These are phyloP conservation scores for Lachancea nothofagi DNA, from an alignment of 805 yeast species.

Conservation along the genomic window DNA sequence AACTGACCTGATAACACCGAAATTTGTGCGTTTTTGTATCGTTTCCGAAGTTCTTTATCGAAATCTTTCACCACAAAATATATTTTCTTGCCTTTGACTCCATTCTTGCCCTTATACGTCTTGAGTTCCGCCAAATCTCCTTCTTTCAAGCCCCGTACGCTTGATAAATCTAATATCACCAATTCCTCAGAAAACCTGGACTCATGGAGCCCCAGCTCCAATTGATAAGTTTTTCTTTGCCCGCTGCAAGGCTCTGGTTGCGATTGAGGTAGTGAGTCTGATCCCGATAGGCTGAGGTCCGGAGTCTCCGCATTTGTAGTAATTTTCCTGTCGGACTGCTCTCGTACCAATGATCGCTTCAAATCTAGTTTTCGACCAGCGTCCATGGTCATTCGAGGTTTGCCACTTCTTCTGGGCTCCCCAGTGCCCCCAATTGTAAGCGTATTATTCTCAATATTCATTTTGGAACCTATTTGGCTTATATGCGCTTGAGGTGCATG, in stretches of 20 bases:
- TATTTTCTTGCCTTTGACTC: constrained; percentile 32
- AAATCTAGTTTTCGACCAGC: not conserved
- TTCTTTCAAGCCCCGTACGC: constrained; percentile 57
- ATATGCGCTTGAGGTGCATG: not conserved
- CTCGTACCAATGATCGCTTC: not conserved
- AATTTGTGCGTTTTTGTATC: constrained; percentile 37
- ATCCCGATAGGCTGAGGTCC: not conserved
- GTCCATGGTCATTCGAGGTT: not conserved
- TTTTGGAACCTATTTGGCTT: not conserved
- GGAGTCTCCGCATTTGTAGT: not conserved
- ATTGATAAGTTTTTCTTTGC: constrained; percentile 10
- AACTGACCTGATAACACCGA: constrained; percentile 59
- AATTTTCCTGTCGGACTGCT: not conserved
- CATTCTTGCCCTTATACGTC: constrained; percentile 36
- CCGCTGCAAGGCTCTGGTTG: not conserved
- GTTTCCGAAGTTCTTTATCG: constrained; percentile 27
- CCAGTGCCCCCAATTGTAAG: constrained; percentile 10
- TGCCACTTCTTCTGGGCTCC: not conserved
- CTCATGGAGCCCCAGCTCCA: constrained; percentile 54
- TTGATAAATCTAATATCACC: constrained; percentile 55
- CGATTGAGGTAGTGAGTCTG: not conserved
- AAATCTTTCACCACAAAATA: constrained; percentile 40
- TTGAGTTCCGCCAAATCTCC: constrained; percentile 74
- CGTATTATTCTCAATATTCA: constrained; percentile 12
- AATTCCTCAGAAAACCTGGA: constrained; percentile 49